Base-by-base conservation (phyloP, 2,329 filamentous ascomycete species). In the Ophiostoma sp. region DNA sequence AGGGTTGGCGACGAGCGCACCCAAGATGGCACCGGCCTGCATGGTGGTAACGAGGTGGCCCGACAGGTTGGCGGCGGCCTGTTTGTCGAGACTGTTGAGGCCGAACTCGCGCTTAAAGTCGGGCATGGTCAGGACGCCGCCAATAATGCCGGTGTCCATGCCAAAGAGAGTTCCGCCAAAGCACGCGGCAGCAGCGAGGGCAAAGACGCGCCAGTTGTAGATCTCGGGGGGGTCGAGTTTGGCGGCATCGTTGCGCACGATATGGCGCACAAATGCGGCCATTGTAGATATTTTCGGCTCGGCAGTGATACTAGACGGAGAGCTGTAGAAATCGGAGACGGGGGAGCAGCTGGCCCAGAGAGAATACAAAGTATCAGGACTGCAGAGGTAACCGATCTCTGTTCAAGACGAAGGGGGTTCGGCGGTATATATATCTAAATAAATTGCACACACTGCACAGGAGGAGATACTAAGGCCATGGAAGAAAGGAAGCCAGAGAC, bases 171-270 rank as follows among this genome's bases (percentile, higher is more conserved):
- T 75, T 57, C 73, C 74, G 36, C 72, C 70, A 62, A 74, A 73
- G 72, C 79, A 76, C 27, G 73, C 73, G 35, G 87, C 89, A 71
- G 83, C 85, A 23, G 88, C 87, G 71, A 90, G 79, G 67, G 85
- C 80, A 72, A 88, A 89, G 4, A 89, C 87, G 68, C 88, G 84
- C 87, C 88, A 90, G 75, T 87, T 88, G 79, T 90, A 90, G 70
- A 90, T 86, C 77, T 90, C 86, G 8, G 84, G 83, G 17, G 89
- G 89, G 74, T 91, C 89, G 64, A 81, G 79, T 76, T 83, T 86
- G 80, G 90, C 89, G 62, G 89, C 85, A 75, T 90, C 82, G 76
- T 84, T 84, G 73, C 81, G 82, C 73, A 84, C 81, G 72, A 84
- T 35, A 27, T 66, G 60, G 13, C 52, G 68, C 60, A 73, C 67